Evolutionary conservation across 176 grass and related monocot genomes (phyloP).

Genomic region (Ananas comosus): DNA sequence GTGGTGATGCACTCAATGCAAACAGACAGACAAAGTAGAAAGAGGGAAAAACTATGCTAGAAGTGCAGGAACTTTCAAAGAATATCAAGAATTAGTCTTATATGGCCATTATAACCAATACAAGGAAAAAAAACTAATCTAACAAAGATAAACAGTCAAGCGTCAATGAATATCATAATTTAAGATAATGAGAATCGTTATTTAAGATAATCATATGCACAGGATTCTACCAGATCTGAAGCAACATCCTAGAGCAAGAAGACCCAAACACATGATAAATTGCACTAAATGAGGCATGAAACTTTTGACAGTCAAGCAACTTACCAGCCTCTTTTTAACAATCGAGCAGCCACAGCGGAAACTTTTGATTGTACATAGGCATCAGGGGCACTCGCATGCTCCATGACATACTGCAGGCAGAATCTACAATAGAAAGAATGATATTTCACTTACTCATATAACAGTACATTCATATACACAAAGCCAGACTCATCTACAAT

Average conservation of each 20-base stretch:
- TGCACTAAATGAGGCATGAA: background rate
- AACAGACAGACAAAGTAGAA: too few relatives aligned
- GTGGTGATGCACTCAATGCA: too few relatives aligned
- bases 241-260: background rate
- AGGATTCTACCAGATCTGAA: background rate
- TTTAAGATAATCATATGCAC: background rate
- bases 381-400: conserved; percentile 67
- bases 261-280: background rate
- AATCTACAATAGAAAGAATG: conserved; percentile 41
- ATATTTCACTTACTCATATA: conserved; percentile 1
- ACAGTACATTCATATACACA: conserved; percentile 15
- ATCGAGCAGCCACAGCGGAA: conserved; percentile 70
- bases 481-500: background rate
- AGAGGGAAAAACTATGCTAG: too few relatives aligned
- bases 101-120: too few relatives aligned
- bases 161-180: background rate
- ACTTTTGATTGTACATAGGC: conserved; percentile 88
- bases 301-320: conserved; percentile 4
- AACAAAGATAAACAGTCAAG: background rate
- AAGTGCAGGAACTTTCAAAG: too few relatives aligned
- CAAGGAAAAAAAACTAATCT: background rate
- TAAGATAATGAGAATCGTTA: background rate
- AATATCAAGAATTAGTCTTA: too few relatives aligned
- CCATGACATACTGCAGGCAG: conserved; percentile 84
- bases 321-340: conserved; percentile 97